A percentile compares a stretch with the other conserved stretches of the same genome.
Conservation (phyloP, 106 monocot species). For the Dendrobium huoshanense region DNA sequence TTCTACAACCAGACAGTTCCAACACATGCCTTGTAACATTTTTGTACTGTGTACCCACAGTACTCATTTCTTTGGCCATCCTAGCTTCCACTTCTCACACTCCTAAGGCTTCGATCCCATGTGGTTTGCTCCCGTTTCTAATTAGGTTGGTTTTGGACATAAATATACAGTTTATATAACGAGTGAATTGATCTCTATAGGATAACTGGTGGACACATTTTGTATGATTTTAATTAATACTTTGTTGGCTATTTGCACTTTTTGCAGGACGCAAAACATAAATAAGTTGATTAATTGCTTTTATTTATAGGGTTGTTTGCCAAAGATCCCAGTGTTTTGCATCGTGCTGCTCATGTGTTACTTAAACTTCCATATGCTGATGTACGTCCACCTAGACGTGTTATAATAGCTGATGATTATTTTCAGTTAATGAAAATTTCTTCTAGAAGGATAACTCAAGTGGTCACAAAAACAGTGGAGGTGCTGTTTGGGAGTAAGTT, state of each 20-base stretch:
- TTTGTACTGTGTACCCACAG: background rate
- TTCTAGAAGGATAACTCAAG: conserved; percentile 43
- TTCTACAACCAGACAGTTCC: background rate
- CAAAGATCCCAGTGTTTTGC: conserved; percentile 72
- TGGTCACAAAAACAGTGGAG: conserved; percentile 71
- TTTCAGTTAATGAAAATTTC: conserved; percentile 59
- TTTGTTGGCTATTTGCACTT: background rate
- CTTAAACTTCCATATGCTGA: conserved; percentile 70
- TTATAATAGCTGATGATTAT: conserved; percentile 91
- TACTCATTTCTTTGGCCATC: background rate
- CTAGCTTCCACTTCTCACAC: background rate
- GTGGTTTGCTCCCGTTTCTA: background rate
- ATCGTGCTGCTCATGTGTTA: conserved; percentile 68
- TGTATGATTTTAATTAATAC: background rate
- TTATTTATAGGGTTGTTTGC: conserved; percentile 68
- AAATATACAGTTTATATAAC: background rate
- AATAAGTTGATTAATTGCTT: background rate
- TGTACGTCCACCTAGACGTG: conserved; percentile 49
- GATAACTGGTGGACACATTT: background rate
- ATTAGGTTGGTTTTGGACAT: background rate
- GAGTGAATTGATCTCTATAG: background rate
- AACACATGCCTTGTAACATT: background rate
- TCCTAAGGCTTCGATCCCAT: background rate
- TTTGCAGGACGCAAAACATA: background rate
- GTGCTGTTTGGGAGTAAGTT: conserved; percentile 92